A percentile compares a stretch with the other conserved stretches of the same genome.
phyloP scores from a whole-genome alignment of 768 basidiomycete genomes.

The Leccinum sublutescens region DNA sequence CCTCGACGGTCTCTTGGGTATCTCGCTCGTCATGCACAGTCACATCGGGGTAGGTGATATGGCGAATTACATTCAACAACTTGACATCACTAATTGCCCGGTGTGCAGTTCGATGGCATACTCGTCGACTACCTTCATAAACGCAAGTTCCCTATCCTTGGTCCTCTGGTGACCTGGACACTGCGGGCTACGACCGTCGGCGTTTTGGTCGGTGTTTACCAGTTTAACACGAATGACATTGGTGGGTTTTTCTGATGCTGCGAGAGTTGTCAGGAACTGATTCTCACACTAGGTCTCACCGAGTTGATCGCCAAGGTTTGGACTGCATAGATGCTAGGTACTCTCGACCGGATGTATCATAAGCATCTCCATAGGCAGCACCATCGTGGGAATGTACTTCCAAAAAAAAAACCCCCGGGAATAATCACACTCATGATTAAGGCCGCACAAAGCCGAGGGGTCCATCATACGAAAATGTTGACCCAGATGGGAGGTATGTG shows the following conservation, averaged over 20 bases:
- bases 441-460: not conserved
- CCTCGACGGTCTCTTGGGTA: constrained; percentile 84
- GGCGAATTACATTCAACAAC: no score
- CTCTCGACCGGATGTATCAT: not conserved
- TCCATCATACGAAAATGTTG: not conserved
- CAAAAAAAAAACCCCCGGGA: not conserved
- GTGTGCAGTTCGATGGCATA: constrained; percentile 63
- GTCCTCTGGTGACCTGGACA: constrained; percentile 67
- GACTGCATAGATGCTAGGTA: constrained; percentile 55
- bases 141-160: constrained; percentile 89
- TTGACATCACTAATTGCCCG: not conserved
- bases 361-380: not conserved
- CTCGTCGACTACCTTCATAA: constrained; percentile 89
- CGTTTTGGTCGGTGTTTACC: constrained; percentile 87
- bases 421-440: not conserved
- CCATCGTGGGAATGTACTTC: not conserved
- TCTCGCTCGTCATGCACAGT: constrained; percentile 89
- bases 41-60: constrained; percentile 77
- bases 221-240: constrained; percentile 98
- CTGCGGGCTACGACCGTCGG: constrained; percentile 77
- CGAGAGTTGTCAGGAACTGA: not conserved
- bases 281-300: constrained; percentile 61
- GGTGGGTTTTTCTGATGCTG: constrained; percentile 52
- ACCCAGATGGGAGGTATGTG: not conserved
- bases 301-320: constrained; percentile 83